phyloP scores from a whole-genome alignment of 345 rosid genomes.

The Pugionium dolabratum region DNA sequence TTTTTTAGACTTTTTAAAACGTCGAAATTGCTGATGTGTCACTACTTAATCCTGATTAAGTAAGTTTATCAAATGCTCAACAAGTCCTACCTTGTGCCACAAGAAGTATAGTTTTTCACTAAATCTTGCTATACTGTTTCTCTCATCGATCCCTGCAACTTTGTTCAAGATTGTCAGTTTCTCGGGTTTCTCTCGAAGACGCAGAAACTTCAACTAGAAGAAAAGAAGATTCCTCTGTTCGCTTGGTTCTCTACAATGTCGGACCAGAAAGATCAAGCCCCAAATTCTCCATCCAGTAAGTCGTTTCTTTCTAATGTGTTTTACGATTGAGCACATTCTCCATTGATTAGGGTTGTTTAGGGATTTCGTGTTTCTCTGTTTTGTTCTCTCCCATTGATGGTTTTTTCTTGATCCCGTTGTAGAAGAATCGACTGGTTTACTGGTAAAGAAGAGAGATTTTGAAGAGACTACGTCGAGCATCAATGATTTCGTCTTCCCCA shows the following conservation, averaged over 20 bases:
- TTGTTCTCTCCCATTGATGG: slow-evolving; percentile 4
- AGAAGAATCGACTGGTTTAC: not conserved
- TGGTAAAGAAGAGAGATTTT: slow-evolving; percentile 13
- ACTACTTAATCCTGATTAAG: too few relatives aligned
- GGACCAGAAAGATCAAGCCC: slow-evolving; percentile 4
- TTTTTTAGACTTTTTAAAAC: too few relatives aligned
- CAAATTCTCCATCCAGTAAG: slow-evolving; percentile 19
- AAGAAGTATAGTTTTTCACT: too few relatives aligned
- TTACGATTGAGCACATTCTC: not conserved
- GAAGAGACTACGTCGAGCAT: not conserved
- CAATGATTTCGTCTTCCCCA: not conserved
- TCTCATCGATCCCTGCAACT: too few relatives aligned
- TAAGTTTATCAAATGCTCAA: too few relatives aligned
- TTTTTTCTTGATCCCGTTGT: slow-evolving; percentile 20
- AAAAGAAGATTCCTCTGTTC: too few relatives aligned
- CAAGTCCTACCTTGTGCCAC: too few relatives aligned
- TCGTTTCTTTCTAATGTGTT: not conserved
- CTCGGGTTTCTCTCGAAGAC: too few relatives aligned
- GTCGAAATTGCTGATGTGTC: too few relatives aligned
- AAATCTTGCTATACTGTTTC: too few relatives aligned
- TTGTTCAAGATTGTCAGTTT: too few relatives aligned
- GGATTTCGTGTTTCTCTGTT: slow-evolving; percentile 7
- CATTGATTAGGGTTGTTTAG: slow-evolving; percentile 11
- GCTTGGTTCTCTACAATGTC: slow-evolving; percentile 19
- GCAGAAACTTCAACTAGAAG: too few relatives aligned